phyloP scores from a whole-genome alignment of 2,329 filamentous ascomycete species.

The Penicillium paneum region DNA sequence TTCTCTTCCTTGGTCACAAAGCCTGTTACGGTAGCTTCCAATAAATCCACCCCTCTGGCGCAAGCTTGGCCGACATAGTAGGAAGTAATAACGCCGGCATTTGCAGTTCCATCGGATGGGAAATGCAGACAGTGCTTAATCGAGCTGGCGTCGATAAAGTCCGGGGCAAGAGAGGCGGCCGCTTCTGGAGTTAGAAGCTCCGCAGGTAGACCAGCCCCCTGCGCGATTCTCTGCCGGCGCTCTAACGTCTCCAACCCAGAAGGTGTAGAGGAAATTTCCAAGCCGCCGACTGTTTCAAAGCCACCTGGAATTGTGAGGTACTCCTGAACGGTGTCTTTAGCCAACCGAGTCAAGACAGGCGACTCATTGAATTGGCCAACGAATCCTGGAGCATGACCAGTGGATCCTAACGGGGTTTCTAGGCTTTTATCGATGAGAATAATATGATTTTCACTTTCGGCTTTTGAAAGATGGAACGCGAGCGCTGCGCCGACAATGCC shows the following conservation, averaged over 20 bases:
- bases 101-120: slow-evolving; percentile 28
- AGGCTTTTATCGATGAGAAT: slow-evolving; percentile 30
- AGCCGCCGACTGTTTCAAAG: slow-evolving; percentile 27
- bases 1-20: not conserved
- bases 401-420: slow-evolving; percentile 28
- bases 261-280: slow-evolving; percentile 25
- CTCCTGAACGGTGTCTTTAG: slow-evolving; percentile 30
- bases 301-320: slow-evolving; percentile 28
- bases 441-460: slow-evolving; percentile 14
- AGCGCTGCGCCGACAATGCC: slow-evolving; percentile 38
- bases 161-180: slow-evolving; percentile 25
- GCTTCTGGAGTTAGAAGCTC: slow-evolving; percentile 23
- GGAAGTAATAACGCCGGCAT: slow-evolving; percentile 20
- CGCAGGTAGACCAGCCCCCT: slow-evolving; percentile 23
- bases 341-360: slow-evolving; percentile 29
- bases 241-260: slow-evolving; percentile 20
- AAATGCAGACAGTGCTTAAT: slow-evolving; percentile 23
- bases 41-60: slow-evolving; percentile 19
- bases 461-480: slow-evolving; percentile 29
- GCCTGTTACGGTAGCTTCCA: slow-evolving; percentile 22
- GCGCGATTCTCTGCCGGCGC: slow-evolving; percentile 18
- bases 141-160: slow-evolving; percentile 26
- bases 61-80: slow-evolving; percentile 26
- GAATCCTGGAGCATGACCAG: slow-evolving; percentile 35
- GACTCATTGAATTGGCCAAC: slow-evolving; percentile 38